Evolutionary conservation across 345 rosid genomes (phyloP).

Genomic region (Firmiana major): DNA sequence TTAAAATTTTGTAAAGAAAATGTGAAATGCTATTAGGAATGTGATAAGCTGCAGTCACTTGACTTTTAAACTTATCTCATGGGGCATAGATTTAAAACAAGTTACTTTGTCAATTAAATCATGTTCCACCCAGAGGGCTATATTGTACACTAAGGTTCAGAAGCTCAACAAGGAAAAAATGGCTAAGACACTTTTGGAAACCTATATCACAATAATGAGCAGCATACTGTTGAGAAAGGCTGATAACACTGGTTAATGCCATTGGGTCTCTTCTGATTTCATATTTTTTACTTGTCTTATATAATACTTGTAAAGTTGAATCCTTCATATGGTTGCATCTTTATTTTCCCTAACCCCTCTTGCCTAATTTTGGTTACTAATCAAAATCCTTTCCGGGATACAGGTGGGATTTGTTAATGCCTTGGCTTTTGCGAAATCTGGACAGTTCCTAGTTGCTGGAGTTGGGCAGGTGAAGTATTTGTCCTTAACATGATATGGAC

Average conservation of each 20-base stretch:
- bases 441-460: conserved; percentile 78
- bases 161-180: not conserved
- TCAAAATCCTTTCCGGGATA: not conserved
- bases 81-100: not conserved
- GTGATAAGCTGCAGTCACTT: not conserved
- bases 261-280: not conserved
- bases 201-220: not conserved
- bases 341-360: not conserved
- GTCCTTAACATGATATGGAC: not conserved
- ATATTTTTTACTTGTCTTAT: not conserved
- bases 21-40: not conserved
- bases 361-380: not conserved
- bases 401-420: conserved; percentile 95
- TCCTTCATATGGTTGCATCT: not conserved
- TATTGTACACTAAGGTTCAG: not conserved
- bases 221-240: not conserved
- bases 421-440: conserved; percentile 85
- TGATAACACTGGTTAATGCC: not conserved
- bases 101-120: not conserved
- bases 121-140: not conserved
- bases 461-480: conserved; percentile 67
- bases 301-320: not conserved
- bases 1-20: not conserved
- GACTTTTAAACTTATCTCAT: not conserved
- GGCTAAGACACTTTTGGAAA: not conserved